phyloP scores from a whole-genome alignment of 768 basidiomycete species.

The Lactarius quietus region DNA sequence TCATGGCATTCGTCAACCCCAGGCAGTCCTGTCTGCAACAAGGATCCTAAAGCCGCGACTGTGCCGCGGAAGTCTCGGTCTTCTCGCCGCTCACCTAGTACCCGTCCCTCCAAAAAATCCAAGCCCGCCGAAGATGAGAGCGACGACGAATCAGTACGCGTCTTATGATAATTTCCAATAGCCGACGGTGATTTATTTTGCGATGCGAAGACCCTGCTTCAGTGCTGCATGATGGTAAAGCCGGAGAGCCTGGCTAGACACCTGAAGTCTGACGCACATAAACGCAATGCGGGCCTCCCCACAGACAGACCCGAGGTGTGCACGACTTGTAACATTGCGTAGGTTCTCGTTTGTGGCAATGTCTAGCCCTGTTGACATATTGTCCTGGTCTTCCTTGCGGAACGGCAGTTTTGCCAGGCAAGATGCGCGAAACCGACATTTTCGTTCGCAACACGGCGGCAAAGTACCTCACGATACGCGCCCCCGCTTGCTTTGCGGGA shows the following conservation, averaged over 20 bases:
- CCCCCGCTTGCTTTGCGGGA: not conserved
- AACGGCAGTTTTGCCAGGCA: conserved; percentile 19
- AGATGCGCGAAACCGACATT: conserved; percentile 22
- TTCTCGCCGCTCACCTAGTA: not conserved
- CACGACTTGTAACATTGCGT: conserved; percentile 21
- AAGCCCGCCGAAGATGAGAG: conserved; percentile 1
- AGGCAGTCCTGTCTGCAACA: not conserved
- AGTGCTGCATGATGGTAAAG: conserved; percentile 21
- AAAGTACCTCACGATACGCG: not conserved
- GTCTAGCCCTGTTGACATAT: not conserved
- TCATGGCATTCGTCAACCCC: not conserved
- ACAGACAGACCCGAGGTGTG: conserved; percentile 19
- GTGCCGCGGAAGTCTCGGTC: not conserved
- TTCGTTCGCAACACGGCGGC: conserved; percentile 15
- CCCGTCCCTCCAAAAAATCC: conserved; percentile 7
- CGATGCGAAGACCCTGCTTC: conserved; percentile 9
- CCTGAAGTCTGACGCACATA: conserved; percentile 20
- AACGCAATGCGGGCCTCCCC: conserved; percentile 20
- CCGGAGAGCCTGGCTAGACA: conserved; percentile 21
- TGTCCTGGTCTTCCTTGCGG: not conserved
- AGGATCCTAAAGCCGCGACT: not conserved
- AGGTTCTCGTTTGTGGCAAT: not conserved
- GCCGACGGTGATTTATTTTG: not conserved
- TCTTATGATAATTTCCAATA: not conserved
- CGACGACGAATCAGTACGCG: conserved; percentile 10